Base-by-base conservation (phyloP, 306 rosid species). In the Trichosanthes cucumerina region DNA sequence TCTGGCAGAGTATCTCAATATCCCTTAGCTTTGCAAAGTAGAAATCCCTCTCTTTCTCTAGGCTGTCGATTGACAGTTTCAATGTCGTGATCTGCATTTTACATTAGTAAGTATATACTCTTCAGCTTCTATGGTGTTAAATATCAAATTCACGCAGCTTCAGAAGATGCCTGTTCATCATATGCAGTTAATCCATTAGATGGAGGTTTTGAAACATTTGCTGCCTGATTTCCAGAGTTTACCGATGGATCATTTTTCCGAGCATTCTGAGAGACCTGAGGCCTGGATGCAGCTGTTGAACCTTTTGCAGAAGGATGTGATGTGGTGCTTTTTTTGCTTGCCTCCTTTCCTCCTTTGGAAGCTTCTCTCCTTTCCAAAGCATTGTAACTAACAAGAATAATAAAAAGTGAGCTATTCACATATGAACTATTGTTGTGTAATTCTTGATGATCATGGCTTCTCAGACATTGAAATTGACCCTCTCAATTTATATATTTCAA, bases 11-110 rank as follows among this genome's bases (percentile, higher is more conserved):
- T 79, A 92, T 88, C 87, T 95, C 97, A 62, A 95, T 91, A 64
- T 95, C 99, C 81, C 99, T 88, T 73, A 92, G 84, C 80, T 95
- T 95, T 0, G 87, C 90, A 78, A 95, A 95, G 82, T 96, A 96
- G 88, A 92, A 96, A 66, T 96, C 98, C 58, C 99, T 75, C 75
- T 96, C 98, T 86, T 96, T 96, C 89, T 96, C 99, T 72, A 96
- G 99, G 82, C 96, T 91, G 79, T 96, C 98, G 50, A 96, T 88
- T 4, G 99, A 92, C 24, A 96, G 80, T 80, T 96, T 96, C 88
- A 95, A 83, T 72, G 86, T 92, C 0, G 99, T 95, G 81, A 95
- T 86, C 99, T 95, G 90, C 89, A 86, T 75, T 64, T 49, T 0
- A 73, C 11, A 65, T 58, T 33, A 70, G 39, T 6, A 31, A 83